These are phyloP conservation scores for Bretschneidera sinensis DNA, from an alignment of 345 rosid species.

Conservation along the genomic window DNA sequence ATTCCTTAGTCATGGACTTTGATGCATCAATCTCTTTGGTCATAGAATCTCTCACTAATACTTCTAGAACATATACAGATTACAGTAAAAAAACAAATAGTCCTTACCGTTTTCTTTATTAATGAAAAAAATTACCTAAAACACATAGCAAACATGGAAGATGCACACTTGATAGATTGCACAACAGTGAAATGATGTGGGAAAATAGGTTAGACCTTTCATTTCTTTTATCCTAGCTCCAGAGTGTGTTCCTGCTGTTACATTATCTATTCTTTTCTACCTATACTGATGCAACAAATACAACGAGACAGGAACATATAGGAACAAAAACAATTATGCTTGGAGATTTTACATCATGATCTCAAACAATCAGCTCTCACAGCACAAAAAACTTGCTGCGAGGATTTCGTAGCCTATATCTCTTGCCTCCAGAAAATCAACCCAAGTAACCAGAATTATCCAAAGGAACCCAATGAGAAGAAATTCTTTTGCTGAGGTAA, in stretches of 20 bases:
- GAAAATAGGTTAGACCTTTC: too few relatives aligned
- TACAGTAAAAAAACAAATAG: too few relatives aligned
- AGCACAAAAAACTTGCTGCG: slow-evolving; percentile 23
- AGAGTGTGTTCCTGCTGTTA: neutral
- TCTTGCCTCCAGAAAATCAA: neutral
- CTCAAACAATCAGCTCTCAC: slow-evolving; percentile 7
- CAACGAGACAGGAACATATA: neutral
- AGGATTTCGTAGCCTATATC: neutral
- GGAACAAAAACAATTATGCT: neutral
- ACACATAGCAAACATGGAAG: too few relatives aligned
- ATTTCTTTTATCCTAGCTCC: too few relatives aligned
- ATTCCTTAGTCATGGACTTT: too few relatives aligned
- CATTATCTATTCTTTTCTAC: neutral
- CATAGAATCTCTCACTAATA: too few relatives aligned
- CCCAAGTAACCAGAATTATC: neutral
- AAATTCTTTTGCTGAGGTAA: neutral
- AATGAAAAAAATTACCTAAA: too few relatives aligned
- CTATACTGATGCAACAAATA: neutral
- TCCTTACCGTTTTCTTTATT: too few relatives aligned
- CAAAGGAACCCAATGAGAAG: neutral
- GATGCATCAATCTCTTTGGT: too few relatives aligned
- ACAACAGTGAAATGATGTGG: too few relatives aligned
- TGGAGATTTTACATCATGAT: neutral
- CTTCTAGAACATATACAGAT: too few relatives aligned
- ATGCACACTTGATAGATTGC: too few relatives aligned